Evolutionary conservation across 345 rosid species (phyloP).

Genomic region (Citrus mangshanensis): DNA sequence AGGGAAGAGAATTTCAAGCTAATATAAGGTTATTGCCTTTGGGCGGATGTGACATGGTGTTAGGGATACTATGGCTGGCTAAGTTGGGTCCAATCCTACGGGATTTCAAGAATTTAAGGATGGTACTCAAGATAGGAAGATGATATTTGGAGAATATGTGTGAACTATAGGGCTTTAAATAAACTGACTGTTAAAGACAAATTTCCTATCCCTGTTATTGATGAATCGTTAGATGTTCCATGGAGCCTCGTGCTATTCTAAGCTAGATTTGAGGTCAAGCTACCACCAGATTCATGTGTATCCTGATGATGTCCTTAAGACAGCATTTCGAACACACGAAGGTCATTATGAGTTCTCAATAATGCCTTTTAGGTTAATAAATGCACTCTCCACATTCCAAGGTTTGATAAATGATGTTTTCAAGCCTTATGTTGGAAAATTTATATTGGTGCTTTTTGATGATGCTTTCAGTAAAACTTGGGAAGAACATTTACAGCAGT

Average conservation of each 20-base stretch:
- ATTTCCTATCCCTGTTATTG: not conserved
- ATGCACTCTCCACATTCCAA: not conserved
- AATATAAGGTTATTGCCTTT: not conserved
- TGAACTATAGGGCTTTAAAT: not conserved
- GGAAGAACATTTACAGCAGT: not conserved
- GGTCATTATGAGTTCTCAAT: too few species aligned
- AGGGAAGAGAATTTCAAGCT: too few species aligned
- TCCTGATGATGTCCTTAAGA: not conserved
- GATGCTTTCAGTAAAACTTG: not conserved
- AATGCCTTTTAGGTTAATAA: not conserved
- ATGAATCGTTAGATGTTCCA: not conserved
- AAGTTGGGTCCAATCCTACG: not conserved
- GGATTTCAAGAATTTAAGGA: not conserved
- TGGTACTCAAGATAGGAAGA: not conserved
- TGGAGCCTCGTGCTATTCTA: not conserved
- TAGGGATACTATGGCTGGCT: not conserved
- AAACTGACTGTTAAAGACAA: not conserved
- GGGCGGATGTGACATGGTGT: not conserved
- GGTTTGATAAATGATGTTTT: not conserved
- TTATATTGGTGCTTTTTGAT: not conserved
- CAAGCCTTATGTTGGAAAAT: not conserved
- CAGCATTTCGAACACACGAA: too few species aligned
- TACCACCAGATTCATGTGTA: not conserved
- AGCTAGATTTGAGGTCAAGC: not conserved
- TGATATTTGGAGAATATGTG: not conserved